Base-by-base conservation (phyloP, 2,329 filamentous ascomycete genomes). In the Pyrenophora teres region DNA sequence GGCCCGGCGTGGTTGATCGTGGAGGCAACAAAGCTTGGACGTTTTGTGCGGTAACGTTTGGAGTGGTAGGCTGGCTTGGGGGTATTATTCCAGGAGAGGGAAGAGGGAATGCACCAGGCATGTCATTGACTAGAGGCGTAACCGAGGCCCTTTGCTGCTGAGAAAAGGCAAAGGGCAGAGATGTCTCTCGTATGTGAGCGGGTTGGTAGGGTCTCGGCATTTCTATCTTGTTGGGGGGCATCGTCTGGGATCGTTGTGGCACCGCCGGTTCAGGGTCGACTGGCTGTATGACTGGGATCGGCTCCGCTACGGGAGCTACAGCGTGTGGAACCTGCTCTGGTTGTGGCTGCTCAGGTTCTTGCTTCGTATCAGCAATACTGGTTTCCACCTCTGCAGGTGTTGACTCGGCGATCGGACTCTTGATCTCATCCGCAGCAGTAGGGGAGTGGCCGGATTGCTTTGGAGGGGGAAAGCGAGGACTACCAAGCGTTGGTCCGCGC, bases 401-500 rank as follows among this genome's bases (percentile, higher is more conserved):
- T 27, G 56, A 56, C 16, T 61, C 49, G 13, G 60, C 52, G 8
- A 65, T 36, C 18, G 62, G 57, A n/a, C 53, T 54, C 47, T 63
- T 69, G 3, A 54, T 30, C 19, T 68, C 69, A 40, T 71, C 68
- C n/a, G 63, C 35, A 18, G 57, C 77, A 8, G 81, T 78, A 0
- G 82, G 80, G 8, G 80, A 77, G 16, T 83, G 75, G 27, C 82
- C 79, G 4, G 81, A 79, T 32, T 80, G 75, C 63, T 81, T 81
- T 41, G 67, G 61, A 27, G 55, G 52, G 4, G 63, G 52, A 47
- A 73, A 73, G n/a, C 70, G 67, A 33, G 64, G 58, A 31, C 64
- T 66, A n/a, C 63, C 58, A 37, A 92, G 74, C 7, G 84, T 85
- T 6, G 91, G 90, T 0, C 91, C 94, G 70, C 89, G 88, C 70